Evolutionary conservation across 306 rosid species (phyloP), one percentile per base, ranked within the genome.

Genomic region (Cicer yamashitae): DNA sequence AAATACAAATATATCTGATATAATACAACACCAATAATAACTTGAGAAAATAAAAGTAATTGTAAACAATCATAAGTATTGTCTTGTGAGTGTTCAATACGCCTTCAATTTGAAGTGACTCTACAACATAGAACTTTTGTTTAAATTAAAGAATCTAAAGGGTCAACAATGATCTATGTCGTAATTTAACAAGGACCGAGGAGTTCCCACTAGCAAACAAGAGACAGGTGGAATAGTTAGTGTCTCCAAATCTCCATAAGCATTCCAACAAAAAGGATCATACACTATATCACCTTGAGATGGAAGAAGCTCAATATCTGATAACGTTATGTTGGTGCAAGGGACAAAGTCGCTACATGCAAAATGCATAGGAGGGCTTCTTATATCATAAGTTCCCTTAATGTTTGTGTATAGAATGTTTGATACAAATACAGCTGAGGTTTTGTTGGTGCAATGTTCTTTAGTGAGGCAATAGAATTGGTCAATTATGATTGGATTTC

Each of bases 271-370:
- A 82, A 86, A 90, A 7, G 98, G 93, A 70, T 88, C 96, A 40
- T 38, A 44, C 8, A 91, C 85, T 0, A 80, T 40, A 22, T 87
- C 87, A 30, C 98, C 96, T 74, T 69, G 46, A 10, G 89, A 82
- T 0, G 98, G 98, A 87, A 91, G 94, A 67, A 94, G 98, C 75
- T 94, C 98, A 48, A 94, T 85, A 58, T 94, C 96, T 4, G 98
- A 86, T 17, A 94, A 89, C 1, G 96, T 90, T 75, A 94, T 77
- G 84, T 91, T 90, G 11, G 91, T 84, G 86, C 97, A 94, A 40
- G 98, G 97, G 25, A 90, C 84, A 22, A 94, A 80, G 44, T 94
- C 97, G 76, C 97, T 94, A 81, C 97, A 91, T 1, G 85, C 91
- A 67, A 94, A 94, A 56, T 82, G 91, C 89, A 94, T 85, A 6